Conservation (phyloP, 768 basidiomycete species). For the Tylopilus plumbeoviolaceoides region DNA sequence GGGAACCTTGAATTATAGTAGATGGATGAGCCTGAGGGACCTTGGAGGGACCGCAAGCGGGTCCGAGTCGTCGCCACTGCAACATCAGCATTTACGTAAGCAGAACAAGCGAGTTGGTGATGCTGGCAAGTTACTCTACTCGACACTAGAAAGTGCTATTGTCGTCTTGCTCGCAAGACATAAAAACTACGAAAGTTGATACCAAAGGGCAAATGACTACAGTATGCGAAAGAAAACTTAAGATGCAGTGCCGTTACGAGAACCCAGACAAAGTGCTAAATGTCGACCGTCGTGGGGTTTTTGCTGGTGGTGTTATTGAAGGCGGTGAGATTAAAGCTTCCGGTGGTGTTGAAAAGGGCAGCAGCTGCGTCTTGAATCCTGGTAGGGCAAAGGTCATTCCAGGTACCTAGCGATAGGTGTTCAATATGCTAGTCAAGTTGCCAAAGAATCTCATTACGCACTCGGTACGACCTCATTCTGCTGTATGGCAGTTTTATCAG, state of each 20-base stretch:
- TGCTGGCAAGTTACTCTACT: no score
- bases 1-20: no score
- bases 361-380: slow-evolving; percentile 15
- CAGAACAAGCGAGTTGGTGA: no score
- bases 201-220: not conserved
- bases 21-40: no score
- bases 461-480: slow-evolving; percentile 19
- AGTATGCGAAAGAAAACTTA: not conserved
- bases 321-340: slow-evolving; percentile 16
- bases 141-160: no score
- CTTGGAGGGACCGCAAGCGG: no score
- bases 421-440: not conserved
- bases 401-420: slow-evolving; percentile 9
- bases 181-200: no score
- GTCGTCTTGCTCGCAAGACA: no score
- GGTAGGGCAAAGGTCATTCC: slow-evolving; percentile 20
- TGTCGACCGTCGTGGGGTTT: slow-evolving; percentile 9
- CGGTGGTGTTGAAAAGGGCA: slow-evolving; percentile 15
- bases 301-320: slow-evolving; percentile 6
- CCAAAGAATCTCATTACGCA: slow-evolving; percentile 6
- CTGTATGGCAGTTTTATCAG: slow-evolving; percentile 13
- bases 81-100: no score
- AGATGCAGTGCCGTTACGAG: not conserved
- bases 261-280: slow-evolving; percentile 8
- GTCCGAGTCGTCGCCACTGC: no score